Base-by-base conservation (phyloP, 768 basidiomycete genomes). In the Boletus tomentosulus region DNA sequence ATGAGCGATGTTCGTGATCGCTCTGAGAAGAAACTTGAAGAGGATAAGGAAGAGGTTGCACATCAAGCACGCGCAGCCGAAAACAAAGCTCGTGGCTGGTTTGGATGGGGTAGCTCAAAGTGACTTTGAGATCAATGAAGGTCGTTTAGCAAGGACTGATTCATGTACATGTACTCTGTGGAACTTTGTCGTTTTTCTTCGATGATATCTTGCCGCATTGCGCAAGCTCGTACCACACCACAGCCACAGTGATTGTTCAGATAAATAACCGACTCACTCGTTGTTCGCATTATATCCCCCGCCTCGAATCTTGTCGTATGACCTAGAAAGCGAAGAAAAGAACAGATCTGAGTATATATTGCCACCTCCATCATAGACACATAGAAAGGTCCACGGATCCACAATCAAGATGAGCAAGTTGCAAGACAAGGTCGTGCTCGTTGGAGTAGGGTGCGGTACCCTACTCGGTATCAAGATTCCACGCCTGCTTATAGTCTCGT, bases 361-460 rank as follows among this genome's bases (percentile, higher is more conserved):
- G 4, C 19, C 44, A 1, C 15, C 13, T 15, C 13, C n/a, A n/a
- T 12, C 37, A n/a, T 31, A 41, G 39, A 39, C 35, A 37, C 35
- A 37, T 37, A n/a, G 35, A 37, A 16, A n/a, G 35, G 6, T 16
- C 16, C 19, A 25, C 42, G 8, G 13, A n/a, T 34, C 42, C 41
- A 22, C 7, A 43, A 30, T 19, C 38, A 16, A 50, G 47, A 69
- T 69, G 68, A 57, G 12, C 51, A 24, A 56, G n/a, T 16, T 57
- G 2, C 53, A 50, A 41, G 50, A 64, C 34, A 65, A 63, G 34
- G 61, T 64, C n/a, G 55, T 70, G 46, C 70, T 85, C 44, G 72
- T 85, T 25, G 84, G 82, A 30, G 74, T 86, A 48, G 83, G 84
- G 84, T 84, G 58, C 46, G 30, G 54, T 37, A 27, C 24, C 13